phyloP scores from a whole-genome alignment of 2,329 filamentous ascomycete species.

The Pseudogymnoascus sp. region DNA sequence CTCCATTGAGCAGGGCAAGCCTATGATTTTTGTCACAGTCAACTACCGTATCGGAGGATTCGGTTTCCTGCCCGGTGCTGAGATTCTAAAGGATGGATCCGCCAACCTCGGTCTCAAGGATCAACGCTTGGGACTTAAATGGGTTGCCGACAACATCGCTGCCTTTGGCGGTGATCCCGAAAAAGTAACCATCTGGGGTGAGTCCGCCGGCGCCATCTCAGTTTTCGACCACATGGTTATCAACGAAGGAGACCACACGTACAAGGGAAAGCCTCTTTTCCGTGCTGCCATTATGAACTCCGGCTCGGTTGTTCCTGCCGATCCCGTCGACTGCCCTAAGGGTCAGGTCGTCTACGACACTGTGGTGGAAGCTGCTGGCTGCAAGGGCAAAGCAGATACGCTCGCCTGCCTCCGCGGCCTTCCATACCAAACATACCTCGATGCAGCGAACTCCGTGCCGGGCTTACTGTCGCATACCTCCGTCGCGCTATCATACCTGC shows the following conservation, averaged over 20 bases:
- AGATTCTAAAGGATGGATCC: conserved; percentile 57
- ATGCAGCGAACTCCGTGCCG: conserved; percentile 62
- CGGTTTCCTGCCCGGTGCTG: conserved; percentile 62
- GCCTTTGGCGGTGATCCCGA: conserved; percentile 69
- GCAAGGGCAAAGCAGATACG: conserved; percentile 45
- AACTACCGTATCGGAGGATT: conserved; percentile 72
- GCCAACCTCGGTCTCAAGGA: conserved; percentile 66
- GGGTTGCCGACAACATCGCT: conserved; percentile 69
- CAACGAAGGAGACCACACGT: conserved; percentile 62
- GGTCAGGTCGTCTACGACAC: conserved; percentile 56
- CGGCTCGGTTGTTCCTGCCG: conserved; percentile 52
- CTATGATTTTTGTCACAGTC: conserved; percentile 66
- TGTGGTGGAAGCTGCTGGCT: conserved; percentile 54
- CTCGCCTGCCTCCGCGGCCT: conserved; percentile 57
- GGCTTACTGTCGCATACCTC: conserved; percentile 58
- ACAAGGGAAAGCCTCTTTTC: conserved; percentile 69
- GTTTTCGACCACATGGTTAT: conserved; percentile 69
- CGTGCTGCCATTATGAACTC: conserved; percentile 72
- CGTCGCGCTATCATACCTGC: conserved; percentile 63
- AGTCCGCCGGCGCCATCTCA: conserved; percentile 59
- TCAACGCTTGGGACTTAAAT: conserved; percentile 63
- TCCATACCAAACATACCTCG: conserved; percentile 51
- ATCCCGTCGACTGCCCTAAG: conserved; percentile 56
- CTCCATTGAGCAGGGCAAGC: conserved; percentile 43
- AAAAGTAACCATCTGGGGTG: conserved; percentile 75